Percentiles rank a stretch among this genome's conserved stretches.
Conservation (phyloP, 2,329 filamentous ascomycete species). For the Metarhizium rileyi region DNA sequence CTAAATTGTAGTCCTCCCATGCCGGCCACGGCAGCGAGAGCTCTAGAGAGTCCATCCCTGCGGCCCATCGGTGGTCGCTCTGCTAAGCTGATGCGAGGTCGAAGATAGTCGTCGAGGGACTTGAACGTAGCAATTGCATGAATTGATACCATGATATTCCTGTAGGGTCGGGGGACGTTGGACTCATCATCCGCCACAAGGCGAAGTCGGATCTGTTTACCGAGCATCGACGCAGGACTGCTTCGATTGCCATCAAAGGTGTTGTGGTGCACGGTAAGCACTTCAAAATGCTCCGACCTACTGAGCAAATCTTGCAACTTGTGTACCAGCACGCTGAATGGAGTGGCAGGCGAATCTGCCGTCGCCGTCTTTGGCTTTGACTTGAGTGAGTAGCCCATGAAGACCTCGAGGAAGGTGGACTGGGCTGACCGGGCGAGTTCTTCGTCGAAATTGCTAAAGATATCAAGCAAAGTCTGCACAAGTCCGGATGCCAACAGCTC, state of each 20-base stretch:
- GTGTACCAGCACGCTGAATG: conserved; percentile 83
- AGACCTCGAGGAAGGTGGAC: conserved; percentile 78
- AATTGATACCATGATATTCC: conserved; percentile 96
- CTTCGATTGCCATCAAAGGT: conserved; percentile 82
- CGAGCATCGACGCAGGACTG: conserved; percentile 90
- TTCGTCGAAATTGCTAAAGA: conserved; percentile 66
- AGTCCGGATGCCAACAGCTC: conserved; percentile 87
- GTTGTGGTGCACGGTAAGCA: conserved; percentile 90
- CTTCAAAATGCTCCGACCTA: conserved; percentile 95
- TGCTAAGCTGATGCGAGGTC: conserved; percentile 74
- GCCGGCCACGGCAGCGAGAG: conserved; percentile 68
- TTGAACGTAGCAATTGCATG: conserved; percentile 98
- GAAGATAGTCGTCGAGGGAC: conserved; percentile 87
- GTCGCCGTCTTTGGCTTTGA: conserved; percentile 55
- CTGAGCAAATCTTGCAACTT: conserved; percentile 95
- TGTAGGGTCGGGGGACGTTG: conserved; percentile 76
- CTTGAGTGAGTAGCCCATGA: conserved; percentile 70
- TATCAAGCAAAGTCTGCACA: conserved; percentile 70
- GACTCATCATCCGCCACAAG: conserved; percentile 84
- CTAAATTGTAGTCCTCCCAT: conserved; percentile 52
- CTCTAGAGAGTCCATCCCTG: conserved; percentile 55
- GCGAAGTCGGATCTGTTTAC: conserved; percentile 86
- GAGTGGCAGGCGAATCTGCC: conserved; percentile 62
- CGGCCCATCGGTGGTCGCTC: conserved; percentile 56
- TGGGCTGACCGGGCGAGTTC: conserved; percentile 56